A percentile compares a stretch with the other conserved stretches of the same genome.
Conservation (phyloP, 441 rosid genomes). For the Biscutella auriculata region DNA sequence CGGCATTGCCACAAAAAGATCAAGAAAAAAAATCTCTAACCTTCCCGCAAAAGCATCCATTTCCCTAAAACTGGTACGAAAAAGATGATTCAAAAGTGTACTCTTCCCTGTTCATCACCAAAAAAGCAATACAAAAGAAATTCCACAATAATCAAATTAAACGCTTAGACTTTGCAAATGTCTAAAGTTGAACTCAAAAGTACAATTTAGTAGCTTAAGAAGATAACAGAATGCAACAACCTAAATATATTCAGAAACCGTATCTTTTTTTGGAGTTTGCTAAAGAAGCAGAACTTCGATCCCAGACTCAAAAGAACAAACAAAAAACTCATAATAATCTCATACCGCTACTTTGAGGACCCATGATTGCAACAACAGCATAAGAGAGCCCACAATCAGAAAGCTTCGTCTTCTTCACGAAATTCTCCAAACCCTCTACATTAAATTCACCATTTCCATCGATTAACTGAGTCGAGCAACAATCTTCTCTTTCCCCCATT, state of each 20-base stretch:
- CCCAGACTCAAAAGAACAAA: background rate
- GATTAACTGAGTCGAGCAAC: conserved; percentile 61
- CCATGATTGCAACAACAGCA: conserved; percentile 89
- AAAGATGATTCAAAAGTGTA: conserved; percentile 77
- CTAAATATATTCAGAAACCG: background rate
- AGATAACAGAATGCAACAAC: background rate
- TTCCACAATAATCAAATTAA: conserved; percentile 4
- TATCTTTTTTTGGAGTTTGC: background rate
- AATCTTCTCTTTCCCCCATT: conserved; percentile 24
- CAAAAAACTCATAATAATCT: background rate
- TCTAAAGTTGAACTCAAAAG: background rate
- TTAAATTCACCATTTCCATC: conserved; percentile 65
- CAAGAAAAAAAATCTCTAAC: conserved; percentile 19
- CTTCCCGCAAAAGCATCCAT: conserved; percentile 78
- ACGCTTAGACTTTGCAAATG: background rate
- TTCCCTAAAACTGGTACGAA: conserved; percentile 66
- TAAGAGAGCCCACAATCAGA: conserved; percentile 71
- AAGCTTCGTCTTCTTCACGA: conserved; percentile 42
- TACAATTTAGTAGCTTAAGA: background rate
- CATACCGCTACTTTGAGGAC: conserved; percentile 92
- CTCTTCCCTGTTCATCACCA: conserved; percentile 48
- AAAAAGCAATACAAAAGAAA: background rate
- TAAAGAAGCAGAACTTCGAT: background rate
- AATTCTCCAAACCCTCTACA: conserved; percentile 49
- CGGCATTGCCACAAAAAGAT: background rate